These are phyloP conservation scores for Backusella macrospora DNA, from an alignment of 192 early-diverging fungal species.

Conservation along the genomic window DNA sequence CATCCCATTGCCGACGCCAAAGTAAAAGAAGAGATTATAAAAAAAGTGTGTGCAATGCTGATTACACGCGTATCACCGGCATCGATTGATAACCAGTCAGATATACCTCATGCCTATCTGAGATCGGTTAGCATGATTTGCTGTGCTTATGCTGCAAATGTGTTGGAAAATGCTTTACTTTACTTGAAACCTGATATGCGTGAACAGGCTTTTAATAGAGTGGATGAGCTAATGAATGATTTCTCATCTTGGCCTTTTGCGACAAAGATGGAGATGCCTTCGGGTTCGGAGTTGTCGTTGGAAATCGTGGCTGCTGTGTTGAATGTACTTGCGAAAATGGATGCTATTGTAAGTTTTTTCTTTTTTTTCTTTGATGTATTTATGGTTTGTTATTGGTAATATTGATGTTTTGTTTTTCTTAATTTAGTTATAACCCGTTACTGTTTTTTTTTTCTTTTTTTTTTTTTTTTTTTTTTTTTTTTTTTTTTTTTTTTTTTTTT, in stretches of 20 bases:
- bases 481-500: too few relatives aligned
- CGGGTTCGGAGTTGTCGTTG: conserved; percentile 58
- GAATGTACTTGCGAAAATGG: conserved; percentile 87
- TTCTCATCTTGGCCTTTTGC: conserved; percentile 74
- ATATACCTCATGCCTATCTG: conserved; percentile 54
- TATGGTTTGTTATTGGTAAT: background rate
- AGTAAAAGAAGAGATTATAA: conserved; percentile 85
- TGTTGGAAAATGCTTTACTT: conserved; percentile 89
- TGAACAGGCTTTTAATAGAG: conserved; percentile 82
- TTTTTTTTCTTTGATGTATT: background rate
- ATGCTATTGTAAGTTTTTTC: conserved; percentile 60
- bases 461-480: too few relatives aligned
- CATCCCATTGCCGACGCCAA: conserved; percentile 87
- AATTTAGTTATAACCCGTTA: background rate
- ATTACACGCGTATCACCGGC: conserved; percentile 66
- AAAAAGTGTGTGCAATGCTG: conserved; percentile 77
- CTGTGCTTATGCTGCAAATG: conserved; percentile 93
- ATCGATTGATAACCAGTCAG: conserved; percentile 52
- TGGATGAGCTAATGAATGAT: conserved; percentile 86
- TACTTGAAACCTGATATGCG: conserved; percentile 81
- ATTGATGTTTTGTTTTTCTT: too few relatives aligned
- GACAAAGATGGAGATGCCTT: conserved; percentile 52
- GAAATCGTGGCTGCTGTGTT: conserved; percentile 76
- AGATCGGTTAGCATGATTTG: conserved; percentile 86
- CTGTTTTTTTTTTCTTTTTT: background rate